A percentile compares a stretch with the other conserved stretches of the same genome.
Conservation (phyloP, 106 monocot genomes). For the Phalaenopsis aphrodite region DNA sequence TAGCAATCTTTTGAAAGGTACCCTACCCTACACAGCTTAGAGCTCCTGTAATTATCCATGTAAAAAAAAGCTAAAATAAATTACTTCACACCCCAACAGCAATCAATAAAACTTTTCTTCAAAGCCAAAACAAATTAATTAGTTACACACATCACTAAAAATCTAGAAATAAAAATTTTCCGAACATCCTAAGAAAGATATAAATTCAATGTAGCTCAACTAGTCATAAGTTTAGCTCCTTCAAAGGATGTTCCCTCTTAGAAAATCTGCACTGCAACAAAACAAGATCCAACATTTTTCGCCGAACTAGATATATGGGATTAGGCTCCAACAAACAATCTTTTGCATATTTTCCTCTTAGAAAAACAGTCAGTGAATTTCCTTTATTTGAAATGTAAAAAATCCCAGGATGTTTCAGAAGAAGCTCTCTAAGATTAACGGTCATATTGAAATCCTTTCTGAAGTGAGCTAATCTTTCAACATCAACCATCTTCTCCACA, state of each 20-base stretch:
- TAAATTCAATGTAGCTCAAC: neutral
- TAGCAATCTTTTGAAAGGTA: too few relatives aligned
- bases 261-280: constrained; percentile 24
- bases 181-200: neutral
- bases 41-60: too few relatives aligned
- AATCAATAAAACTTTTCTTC: neutral
- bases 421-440: constrained; percentile 61
- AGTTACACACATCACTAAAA: neutral
- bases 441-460: constrained; percentile 57
- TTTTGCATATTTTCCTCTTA: constrained; percentile 59
- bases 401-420: constrained; percentile 78
- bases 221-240: neutral
- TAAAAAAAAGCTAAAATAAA: too few relatives aligned
- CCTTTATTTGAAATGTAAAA: constrained; percentile 83
- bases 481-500: constrained; percentile 60
- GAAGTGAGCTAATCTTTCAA: constrained; percentile 72
- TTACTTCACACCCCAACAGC: too few relatives aligned
- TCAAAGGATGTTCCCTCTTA: neutral
- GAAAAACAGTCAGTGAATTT: constrained; percentile 44
- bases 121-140: neutral
- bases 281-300: constrained; percentile 64
- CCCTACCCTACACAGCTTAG: too few relatives aligned
- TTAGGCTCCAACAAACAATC: constrained; percentile 55
- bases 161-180: neutral
- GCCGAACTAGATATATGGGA: constrained; percentile 42